A percentile compares a stretch with the other conserved stretches of the same genome.
These are phyloP conservation scores for Metschnikowia santaceciliae DNA, from an alignment of 805 yeast species.

Conservation along the genomic window DNA sequence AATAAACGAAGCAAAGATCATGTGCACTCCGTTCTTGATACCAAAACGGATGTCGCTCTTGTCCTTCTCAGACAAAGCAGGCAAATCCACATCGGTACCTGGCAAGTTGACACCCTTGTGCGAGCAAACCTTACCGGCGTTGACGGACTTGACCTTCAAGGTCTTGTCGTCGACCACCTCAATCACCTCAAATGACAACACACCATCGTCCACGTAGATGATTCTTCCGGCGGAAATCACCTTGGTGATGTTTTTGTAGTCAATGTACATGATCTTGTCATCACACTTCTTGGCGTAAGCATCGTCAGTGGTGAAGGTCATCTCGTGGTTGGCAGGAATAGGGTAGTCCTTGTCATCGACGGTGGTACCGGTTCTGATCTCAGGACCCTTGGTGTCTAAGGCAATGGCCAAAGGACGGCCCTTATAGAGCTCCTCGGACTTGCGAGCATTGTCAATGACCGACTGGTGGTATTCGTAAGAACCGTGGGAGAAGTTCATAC, in stretches of 20 bases:
- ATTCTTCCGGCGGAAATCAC: conserved; percentile 84
- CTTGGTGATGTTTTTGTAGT: conserved; percentile 94
- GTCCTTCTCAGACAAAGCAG: conserved; percentile 97
- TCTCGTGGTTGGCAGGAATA: conserved; percentile 79
- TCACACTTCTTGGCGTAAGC: conserved; percentile 67
- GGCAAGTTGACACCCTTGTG: conserved; percentile 99
- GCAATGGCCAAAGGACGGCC: conserved; percentile 99
- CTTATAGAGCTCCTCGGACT: conserved; percentile 82
- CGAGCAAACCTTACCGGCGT: conserved; percentile 92
- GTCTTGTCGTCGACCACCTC: conserved; percentile 78
- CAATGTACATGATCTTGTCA: conserved; percentile 81
- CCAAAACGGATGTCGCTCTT: conserved; percentile 89
- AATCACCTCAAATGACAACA: conserved; percentile 86
- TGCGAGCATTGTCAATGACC: conserved; percentile 93
- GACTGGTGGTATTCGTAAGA: conserved; percentile 96
- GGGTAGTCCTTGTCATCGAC: conserved; percentile 74
- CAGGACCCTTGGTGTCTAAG: conserved; percentile 98
- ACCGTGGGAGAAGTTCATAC: conserved; percentile 99
- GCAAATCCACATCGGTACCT: conserved; percentile 97
- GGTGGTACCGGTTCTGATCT: conserved; percentile 98
- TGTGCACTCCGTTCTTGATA: conserved; percentile 95
- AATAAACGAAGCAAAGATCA: conserved; percentile 98
- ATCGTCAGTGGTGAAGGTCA: conserved; percentile 91
- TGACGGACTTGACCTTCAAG: conserved; percentile 82
- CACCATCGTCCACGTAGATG: conserved; percentile 97